Conservation (phyloP, 1,284 basidiomycete species). For the Pisolithus thermaeus region DNA sequence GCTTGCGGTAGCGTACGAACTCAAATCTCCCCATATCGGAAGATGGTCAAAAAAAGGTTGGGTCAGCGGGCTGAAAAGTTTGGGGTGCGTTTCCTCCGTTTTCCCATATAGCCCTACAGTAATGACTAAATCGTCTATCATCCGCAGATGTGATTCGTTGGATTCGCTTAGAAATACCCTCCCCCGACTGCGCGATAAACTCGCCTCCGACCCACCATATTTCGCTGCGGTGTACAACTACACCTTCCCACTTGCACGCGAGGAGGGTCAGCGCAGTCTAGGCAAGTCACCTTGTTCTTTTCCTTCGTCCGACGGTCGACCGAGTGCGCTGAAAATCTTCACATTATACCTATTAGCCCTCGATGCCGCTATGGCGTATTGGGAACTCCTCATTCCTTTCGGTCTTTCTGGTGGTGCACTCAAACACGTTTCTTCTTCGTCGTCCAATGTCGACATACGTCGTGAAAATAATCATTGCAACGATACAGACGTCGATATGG, state of each 20-base stretch:
- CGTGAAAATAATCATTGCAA: neutral
- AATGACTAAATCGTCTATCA: neutral
- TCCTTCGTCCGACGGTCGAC: neutral
- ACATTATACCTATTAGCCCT: conserved; percentile 37
- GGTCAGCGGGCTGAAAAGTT: conserved; percentile 73
- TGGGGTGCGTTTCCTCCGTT: conserved; percentile 38
- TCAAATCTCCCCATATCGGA: conserved; percentile 69
- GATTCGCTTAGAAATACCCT: conserved; percentile 61
- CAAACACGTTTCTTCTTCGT: conserved; percentile 33
- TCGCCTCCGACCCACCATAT: conserved; percentile 65
- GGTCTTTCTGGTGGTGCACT: conserved; percentile 72
- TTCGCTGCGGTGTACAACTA: conserved; percentile 87
- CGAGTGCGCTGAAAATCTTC: too few relatives aligned
- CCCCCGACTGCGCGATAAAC: conserved; percentile 52
- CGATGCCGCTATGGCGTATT: conserved; percentile 78
- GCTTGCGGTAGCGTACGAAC: conserved; percentile 71
- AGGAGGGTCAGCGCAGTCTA: conserved; percentile 71
- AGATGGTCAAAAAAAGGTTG: conserved; percentile 75
- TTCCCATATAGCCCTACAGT: conserved; percentile 1
- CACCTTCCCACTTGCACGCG: conserved; percentile 82
- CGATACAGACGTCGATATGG: conserved; percentile 6
- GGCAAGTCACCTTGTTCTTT: conserved; percentile 33
- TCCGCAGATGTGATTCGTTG: conserved; percentile 64
- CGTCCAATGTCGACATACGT: neutral
- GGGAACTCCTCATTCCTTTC: conserved; percentile 78